Evolutionary conservation across 2,329 filamentous ascomycete species (phyloP).

Genomic region (Aschersonia sp.): DNA sequence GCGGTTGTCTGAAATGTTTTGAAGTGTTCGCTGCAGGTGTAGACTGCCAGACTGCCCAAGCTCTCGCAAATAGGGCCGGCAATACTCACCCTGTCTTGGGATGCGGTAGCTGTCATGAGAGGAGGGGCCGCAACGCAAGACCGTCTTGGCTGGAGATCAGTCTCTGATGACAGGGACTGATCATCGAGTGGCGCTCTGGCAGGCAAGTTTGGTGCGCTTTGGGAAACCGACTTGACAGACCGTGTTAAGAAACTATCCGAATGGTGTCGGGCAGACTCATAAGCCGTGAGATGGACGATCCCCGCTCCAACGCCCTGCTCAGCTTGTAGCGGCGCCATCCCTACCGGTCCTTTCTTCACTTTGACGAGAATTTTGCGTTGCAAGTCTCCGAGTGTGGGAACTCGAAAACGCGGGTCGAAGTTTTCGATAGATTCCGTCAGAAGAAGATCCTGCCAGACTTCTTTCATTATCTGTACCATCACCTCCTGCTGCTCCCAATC

Average conservation of each 20-base stretch:
- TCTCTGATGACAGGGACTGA: slow-evolving; percentile 27
- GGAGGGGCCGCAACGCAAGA: neutral
- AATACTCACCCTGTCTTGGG: slow-evolving; percentile 16
- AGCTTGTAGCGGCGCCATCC: slow-evolving; percentile 10
- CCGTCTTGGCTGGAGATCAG: slow-evolving; percentile 17
- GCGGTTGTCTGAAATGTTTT: slow-evolving; percentile 52
- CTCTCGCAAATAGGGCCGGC: slow-evolving; percentile 53
- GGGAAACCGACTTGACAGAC: neutral
- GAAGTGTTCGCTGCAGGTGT: slow-evolving; percentile 77
- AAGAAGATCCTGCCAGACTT: slow-evolving; percentile 67
- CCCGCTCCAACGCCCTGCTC: neutral
- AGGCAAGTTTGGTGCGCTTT: slow-evolving; percentile 13
- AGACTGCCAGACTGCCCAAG: slow-evolving; percentile 64
- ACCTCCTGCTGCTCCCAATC: slow-evolving; percentile 69
- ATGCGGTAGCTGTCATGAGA: neutral
- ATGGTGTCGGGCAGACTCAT: slow-evolving; percentile 10
- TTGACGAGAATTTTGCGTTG: slow-evolving; percentile 72
- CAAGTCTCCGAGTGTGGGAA: slow-evolving; percentile 59
- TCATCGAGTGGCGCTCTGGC: slow-evolving; percentile 17
- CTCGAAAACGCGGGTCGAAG: slow-evolving; percentile 35
- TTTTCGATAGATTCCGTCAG: slow-evolving; percentile 43
- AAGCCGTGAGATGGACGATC: slow-evolving; percentile 6
- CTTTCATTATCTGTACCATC: slow-evolving; percentile 89
- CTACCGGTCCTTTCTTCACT: slow-evolving; percentile 46
- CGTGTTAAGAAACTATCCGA: neutral